Conservation (phyloP, 2,329 filamentous ascomycete species). For the Colletotrichum sp. region DNA sequence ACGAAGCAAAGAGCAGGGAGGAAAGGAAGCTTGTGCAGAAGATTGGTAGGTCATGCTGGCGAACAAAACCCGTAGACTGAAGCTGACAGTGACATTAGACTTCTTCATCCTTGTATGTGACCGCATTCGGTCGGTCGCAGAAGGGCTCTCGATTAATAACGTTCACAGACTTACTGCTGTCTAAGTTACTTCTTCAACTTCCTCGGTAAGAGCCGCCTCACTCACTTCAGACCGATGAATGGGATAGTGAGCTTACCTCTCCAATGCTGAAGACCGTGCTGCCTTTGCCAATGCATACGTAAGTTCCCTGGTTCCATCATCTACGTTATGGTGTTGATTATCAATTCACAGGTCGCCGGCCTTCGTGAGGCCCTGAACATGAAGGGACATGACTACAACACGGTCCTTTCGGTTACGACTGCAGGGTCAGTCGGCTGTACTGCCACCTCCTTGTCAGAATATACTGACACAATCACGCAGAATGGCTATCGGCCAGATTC, state of each 20-base stretch:
- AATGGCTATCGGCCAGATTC: conserved; percentile 44
- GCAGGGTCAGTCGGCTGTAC: not conserved
- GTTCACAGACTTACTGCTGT: conserved; percentile 34
- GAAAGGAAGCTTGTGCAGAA: conserved; percentile 33
- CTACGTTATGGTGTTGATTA: not conserved
- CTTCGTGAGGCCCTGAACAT: conserved; percentile 61
- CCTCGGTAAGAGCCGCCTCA: conserved; percentile 31
- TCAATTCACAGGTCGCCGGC: conserved; percentile 48
- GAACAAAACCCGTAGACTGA: accelerated
- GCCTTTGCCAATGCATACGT: conserved; percentile 23
- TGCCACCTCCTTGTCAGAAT: accelerated
- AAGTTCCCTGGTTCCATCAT: not conserved
- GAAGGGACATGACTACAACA: conserved; percentile 65
- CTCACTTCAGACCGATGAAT: not conserved
- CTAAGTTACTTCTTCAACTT: conserved; percentile 41
- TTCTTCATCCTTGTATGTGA: conserved; percentile 36
- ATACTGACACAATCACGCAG: not conserved
- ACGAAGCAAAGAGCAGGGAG: conserved; percentile 22
- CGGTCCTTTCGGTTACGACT: conserved; percentile 53
- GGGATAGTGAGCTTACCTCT: not conserved
- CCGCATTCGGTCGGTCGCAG: not conserved
- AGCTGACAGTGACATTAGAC: conserved; percentile 20
- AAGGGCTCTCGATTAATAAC: not conserved
- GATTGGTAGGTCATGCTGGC: conserved; percentile 21
- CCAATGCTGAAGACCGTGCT: conserved; percentile 7